Evolutionary conservation across 495 filamentous ascomycete genomes (phyloP).

Genomic region (Trypethelium eluteriae): DNA sequence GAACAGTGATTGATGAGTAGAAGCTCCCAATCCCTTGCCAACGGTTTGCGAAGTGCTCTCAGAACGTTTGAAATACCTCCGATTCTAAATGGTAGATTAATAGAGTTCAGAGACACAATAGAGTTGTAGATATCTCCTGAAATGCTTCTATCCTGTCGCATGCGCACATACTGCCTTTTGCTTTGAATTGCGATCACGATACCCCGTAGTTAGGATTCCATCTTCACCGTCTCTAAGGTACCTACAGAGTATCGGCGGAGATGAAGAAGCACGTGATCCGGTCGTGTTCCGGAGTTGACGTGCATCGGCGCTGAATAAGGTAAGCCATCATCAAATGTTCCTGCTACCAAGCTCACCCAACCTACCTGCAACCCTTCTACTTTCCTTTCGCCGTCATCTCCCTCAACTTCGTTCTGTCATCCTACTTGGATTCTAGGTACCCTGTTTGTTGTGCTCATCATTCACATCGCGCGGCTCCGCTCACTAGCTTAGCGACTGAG

Average conservation of each 20-base stretch:
- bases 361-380: background rate
- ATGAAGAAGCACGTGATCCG: background rate
- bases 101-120: no score
- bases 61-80: background rate
- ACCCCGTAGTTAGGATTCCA: no score
- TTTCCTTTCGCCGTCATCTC: background rate
- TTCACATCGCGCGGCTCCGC: background rate
- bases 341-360: no score
- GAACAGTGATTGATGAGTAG: background rate
- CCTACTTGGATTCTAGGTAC: background rate
- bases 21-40: background rate
- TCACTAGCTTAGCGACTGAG: background rate
- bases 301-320: background rate
- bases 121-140: no score
- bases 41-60: background rate
- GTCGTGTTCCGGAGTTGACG: conserved; percentile 2
- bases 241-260: no score
- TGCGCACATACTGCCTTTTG: no score
- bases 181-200: no score
- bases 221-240: no score
- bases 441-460: background rate
- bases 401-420: background rate
- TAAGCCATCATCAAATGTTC: background rate
- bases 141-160: no score
- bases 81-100: no score